These are phyloP conservation scores for Macrophomina pseudophaseolina DNA, from an alignment of 2,329 filamentous ascomycete species.

Conservation along the genomic window DNA sequence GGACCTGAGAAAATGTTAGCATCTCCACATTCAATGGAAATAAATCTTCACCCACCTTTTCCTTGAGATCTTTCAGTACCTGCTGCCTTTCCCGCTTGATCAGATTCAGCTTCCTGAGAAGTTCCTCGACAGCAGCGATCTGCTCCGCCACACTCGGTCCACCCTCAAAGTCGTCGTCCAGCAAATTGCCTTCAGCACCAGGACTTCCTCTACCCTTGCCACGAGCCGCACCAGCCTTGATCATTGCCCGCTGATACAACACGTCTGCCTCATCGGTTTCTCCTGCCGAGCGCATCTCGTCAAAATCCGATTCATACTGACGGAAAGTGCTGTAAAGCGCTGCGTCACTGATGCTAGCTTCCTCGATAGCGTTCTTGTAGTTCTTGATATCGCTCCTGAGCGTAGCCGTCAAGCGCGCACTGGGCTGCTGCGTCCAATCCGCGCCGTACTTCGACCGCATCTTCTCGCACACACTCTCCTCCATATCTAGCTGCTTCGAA, in stretches of 20 bases:
- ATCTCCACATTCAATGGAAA: not conserved
- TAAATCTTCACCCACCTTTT: constrained; percentile 70
- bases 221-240: constrained; percentile 69
- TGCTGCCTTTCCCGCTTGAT: constrained; percentile 91
- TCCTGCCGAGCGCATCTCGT: constrained; percentile 91
- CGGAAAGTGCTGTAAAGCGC: constrained; percentile 83
- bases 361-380: constrained; percentile 86
- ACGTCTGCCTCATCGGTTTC: constrained; percentile 86
- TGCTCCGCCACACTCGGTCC: constrained; percentile 84
- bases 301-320: constrained; percentile 86
- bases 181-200: constrained; percentile 72
- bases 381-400: constrained; percentile 84
- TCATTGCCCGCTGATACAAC: constrained; percentile 85
- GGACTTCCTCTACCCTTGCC: constrained; percentile 68
- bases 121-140: constrained; percentile 84
- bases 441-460: constrained; percentile 97
- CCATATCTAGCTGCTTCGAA: constrained; percentile 89
- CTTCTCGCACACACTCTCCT: constrained; percentile 98
- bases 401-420: constrained; percentile 84
- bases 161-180: constrained; percentile 92
- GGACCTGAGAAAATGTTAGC: constrained; percentile 64
- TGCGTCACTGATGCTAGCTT: constrained; percentile 83
- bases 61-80: constrained; percentile 94
- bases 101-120: constrained; percentile 87
- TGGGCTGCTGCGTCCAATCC: constrained; percentile 98